These are phyloP conservation scores for Dryas drummondii DNA, from an alignment of 306 rosid genomes.

Conservation along the genomic window DNA sequence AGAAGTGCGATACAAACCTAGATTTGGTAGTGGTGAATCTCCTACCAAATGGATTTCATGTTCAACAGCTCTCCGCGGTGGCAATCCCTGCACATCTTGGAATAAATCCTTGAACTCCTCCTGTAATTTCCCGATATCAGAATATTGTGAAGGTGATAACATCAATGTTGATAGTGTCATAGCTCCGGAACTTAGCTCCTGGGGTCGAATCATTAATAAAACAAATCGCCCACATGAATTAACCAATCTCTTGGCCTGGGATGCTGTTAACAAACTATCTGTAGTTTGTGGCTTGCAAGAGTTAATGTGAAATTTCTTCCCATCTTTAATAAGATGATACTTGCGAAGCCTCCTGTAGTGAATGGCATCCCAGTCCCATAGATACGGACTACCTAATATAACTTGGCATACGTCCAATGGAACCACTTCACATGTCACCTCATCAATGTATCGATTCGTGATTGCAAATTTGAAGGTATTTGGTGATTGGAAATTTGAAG, in stretches of 20 bases:
- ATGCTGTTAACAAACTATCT: no score
- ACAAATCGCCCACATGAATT: neutral
- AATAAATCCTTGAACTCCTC: no score
- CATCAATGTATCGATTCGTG: no score
- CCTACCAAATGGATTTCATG: neutral
- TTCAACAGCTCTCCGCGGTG: neutral
- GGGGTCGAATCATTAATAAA: neutral
- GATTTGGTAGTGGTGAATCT: neutral
- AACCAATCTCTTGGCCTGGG: neutral
- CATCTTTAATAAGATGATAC: neutral
- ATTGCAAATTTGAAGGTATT: no score
- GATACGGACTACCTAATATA: neutral
- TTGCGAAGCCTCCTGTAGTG: neutral
- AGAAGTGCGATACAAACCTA: neutral
- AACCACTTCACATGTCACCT: constrained; percentile 3
- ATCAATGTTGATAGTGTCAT: no score
- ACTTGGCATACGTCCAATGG: neutral
- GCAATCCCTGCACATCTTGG: no score
- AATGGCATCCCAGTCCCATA: neutral
- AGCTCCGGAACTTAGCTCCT: neutral
- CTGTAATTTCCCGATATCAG: no score
- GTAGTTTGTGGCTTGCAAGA: no score
- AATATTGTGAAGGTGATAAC: no score
- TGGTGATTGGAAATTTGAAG: no score
- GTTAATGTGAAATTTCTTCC: neutral